These are phyloP conservation scores for Gremmenia infestans DNA, from an alignment of 2,329 filamentous ascomycete genomes.

Conservation along the genomic window DNA sequence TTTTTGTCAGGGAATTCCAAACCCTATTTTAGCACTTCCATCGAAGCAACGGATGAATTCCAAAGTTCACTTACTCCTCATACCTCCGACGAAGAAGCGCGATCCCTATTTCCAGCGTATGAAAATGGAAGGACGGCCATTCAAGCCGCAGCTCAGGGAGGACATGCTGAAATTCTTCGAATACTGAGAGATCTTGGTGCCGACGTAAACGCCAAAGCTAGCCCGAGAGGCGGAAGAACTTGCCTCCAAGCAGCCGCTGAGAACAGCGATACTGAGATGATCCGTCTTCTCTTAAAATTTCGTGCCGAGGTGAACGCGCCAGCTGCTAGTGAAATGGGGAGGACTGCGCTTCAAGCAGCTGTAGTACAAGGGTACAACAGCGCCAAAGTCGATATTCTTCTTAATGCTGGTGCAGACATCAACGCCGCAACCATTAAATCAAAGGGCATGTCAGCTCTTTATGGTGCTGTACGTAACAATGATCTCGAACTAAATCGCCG, in stretches of 20 bases:
- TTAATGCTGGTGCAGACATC: slow-evolving; percentile 10
- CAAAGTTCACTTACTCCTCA: slow-evolving; percentile 1
- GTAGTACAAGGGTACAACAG: background rate
- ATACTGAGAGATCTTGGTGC: slow-evolving; percentile 7
- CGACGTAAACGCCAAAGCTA: slow-evolving; percentile 10
- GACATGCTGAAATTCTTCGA: slow-evolving; percentile 1
- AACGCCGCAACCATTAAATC: slow-evolving; percentile 2
- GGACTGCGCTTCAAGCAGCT: slow-evolving; percentile 9
- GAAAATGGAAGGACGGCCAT: too few relatives aligned
- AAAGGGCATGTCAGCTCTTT: slow-evolving; percentile 6
- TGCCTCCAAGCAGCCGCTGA: slow-evolving; percentile 9
- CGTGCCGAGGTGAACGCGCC: slow-evolving; percentile 25
- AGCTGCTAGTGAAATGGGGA: slow-evolving; percentile 7
- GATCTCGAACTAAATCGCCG: slow-evolving; percentile 1
- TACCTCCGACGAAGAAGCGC: slow-evolving; percentile 5
- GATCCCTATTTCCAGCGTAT: background rate
- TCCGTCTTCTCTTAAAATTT: slow-evolving; percentile 13
- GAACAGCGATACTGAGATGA: slow-evolving; percentile 1
- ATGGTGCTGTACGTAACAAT: slow-evolving; percentile 6
- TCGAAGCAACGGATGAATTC: slow-evolving; percentile 1
- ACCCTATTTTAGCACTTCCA: background rate
- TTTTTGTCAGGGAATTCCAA: background rate
- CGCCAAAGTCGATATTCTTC: background rate
- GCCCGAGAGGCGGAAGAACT: slow-evolving; percentile 4
- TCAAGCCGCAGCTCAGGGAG: too few relatives aligned